Conservation (phyloP, 192 early-diverging fungal genomes). For the Coemansia sp. region DNA sequence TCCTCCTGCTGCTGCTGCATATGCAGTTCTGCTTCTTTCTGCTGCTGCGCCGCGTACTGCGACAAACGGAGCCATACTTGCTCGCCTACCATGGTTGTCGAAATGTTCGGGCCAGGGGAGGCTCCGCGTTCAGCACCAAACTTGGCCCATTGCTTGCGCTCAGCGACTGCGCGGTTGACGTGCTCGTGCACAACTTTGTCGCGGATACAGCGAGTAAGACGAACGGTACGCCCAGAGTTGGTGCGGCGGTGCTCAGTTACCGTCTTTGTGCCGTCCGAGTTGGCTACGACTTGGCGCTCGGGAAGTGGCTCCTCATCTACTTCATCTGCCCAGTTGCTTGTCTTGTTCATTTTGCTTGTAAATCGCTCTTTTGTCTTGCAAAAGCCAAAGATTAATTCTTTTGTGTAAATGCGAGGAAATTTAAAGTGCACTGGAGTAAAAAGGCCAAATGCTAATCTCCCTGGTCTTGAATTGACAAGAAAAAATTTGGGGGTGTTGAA, state of each 20-base stretch:
- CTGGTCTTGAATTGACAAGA: not conserved
- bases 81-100: constrained; percentile 87
- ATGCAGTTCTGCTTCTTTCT: constrained; percentile 48
- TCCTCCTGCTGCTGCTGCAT: constrained; percentile 57
- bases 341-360: constrained; percentile 39
- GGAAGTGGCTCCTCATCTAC: constrained; percentile 58
- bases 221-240: constrained; percentile 90
- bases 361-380: not conserved
- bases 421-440: not conserved
- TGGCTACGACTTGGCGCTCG: constrained; percentile 28
- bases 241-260: constrained; percentile 81
- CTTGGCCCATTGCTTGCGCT: constrained; percentile 82
- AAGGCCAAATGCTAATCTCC: not conserved
- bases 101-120: constrained; percentile 78
- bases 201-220: constrained; percentile 79
- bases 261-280: constrained; percentile 79
- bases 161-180: constrained; percentile 86
- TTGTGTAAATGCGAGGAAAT: not conserved
- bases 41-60: constrained; percentile 57
- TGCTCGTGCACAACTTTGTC: constrained; percentile 74
- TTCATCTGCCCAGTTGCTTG: constrained; percentile 71
- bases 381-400: not conserved
- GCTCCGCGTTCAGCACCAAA: constrained; percentile 85
- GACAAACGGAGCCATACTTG: constrained; percentile 84
- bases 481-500: not conserved